Conservation (phyloP, 768 basidiomycete species). For the Suillus bovinus region DNA sequence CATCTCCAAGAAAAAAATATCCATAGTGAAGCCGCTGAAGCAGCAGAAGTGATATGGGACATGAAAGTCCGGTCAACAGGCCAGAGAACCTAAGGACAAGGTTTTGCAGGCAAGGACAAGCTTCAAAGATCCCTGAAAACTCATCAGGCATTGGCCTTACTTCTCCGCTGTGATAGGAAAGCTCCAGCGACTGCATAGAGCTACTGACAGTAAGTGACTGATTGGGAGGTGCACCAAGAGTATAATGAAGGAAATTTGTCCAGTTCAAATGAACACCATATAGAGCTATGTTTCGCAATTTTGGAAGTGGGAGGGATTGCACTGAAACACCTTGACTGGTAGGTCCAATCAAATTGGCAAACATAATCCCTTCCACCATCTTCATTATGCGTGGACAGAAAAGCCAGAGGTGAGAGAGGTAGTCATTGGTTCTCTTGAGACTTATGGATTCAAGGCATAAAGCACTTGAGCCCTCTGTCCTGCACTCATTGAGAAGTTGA, state of each 20-base stretch:
- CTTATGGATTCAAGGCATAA: too few species aligned
- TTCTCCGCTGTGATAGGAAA: slow-evolving; percentile 51
- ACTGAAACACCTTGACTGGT: slow-evolving; percentile 5
- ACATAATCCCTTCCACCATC: too few species aligned
- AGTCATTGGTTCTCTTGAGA: too few species aligned
- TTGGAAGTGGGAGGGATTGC: slow-evolving; percentile 34
- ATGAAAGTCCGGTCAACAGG: slow-evolving; percentile 16
- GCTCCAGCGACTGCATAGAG: slow-evolving; percentile 40
- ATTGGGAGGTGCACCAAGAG: not conserved
- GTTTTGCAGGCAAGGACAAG: slow-evolving; percentile 40
- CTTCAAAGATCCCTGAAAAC: slow-evolving; percentile 43
- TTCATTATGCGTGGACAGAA: too few species aligned
- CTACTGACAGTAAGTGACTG: not conserved
- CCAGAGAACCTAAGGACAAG: slow-evolving; percentile 53
- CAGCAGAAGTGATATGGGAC: slow-evolving; percentile 34
- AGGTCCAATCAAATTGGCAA: too few species aligned
- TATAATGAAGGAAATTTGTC: slow-evolving; percentile 40
- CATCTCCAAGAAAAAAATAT: slow-evolving; percentile 42
- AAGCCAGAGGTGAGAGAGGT: too few species aligned
- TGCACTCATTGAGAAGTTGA: too few species aligned
- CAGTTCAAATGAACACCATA: slow-evolving; percentile 60
- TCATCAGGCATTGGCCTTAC: slow-evolving; percentile 51
- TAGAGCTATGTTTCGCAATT: slow-evolving; percentile 47
- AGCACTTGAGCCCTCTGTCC: too few species aligned
- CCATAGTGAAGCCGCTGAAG: slow-evolving; percentile 44